These are phyloP conservation scores for Zizania palustris DNA, from an alignment of 202 grass and related monocot species.

Conservation along the genomic window DNA sequence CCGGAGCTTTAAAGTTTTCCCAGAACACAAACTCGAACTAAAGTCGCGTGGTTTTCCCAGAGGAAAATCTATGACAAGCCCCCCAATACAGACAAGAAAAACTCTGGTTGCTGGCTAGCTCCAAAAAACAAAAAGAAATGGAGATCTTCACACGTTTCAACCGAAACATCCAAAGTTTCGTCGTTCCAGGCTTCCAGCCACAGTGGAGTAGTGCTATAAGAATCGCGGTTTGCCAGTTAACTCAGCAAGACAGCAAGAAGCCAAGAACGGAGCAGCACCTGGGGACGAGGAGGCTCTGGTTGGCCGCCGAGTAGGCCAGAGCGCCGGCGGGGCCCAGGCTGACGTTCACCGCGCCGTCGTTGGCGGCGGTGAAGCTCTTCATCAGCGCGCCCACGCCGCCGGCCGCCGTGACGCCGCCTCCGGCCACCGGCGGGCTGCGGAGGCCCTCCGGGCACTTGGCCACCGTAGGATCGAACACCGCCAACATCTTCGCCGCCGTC, in stretches of 20 bases:
- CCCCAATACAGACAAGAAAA: background rate
- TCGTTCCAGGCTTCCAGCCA: background rate
- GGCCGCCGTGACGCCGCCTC: conserved; percentile 15
- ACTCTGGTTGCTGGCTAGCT: background rate
- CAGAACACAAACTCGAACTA: background rate
- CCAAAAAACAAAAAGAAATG: background rate
- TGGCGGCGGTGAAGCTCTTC: conserved; percentile 57
- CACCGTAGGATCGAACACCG: conserved; percentile 83
- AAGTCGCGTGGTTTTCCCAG: background rate
- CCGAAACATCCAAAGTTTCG: background rate
- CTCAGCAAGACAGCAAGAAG: conserved; percentile 6
- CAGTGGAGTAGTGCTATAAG: background rate
- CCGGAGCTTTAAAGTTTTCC: background rate
- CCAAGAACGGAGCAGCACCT: conserved; percentile 42
- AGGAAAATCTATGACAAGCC: background rate
- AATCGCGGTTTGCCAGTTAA: background rate
- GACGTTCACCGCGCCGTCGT: conserved; percentile 74
- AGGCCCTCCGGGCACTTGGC: conserved; percentile 91
- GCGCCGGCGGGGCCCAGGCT: conserved; percentile 67
- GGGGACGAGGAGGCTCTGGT: conserved; percentile 68
- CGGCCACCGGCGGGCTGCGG: conserved; percentile 52
- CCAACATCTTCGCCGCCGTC: conserved; percentile 65
- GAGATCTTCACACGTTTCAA: conserved; percentile 31
- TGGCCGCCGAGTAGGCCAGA: conserved; percentile 63
- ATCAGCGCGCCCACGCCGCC: conserved; percentile 57